Percentiles rank a stretch among this genome's conserved stretches.
Conservation (phyloP, 164 flowering plant genomes). For the Liriodendron chinense region DNA sequence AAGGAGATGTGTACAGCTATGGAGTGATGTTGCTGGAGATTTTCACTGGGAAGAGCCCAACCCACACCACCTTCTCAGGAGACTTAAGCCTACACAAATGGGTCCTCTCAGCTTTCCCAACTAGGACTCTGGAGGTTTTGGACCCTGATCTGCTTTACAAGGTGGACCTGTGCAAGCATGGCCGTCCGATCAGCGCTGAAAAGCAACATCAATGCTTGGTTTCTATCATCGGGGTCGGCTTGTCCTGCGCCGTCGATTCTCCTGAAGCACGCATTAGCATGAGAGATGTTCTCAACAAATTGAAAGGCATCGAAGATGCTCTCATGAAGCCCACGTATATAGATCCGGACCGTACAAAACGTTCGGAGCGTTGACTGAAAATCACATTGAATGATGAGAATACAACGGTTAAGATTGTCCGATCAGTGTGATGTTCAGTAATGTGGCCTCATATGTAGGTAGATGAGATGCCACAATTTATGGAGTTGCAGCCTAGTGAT, state of each 20-base stretch:
- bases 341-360: no score
- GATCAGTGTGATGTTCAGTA: no score
- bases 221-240: neutral
- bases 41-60: slow-evolving; percentile 8
- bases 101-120: slow-evolving; percentile 20
- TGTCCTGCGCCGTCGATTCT: slow-evolving; percentile 5
- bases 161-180: neutral
- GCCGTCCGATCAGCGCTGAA: neutral
- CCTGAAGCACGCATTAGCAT: slow-evolving; percentile 1
- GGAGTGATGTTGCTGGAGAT: slow-evolving; percentile 5
- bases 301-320: neutral
- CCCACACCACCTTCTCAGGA: slow-evolving; percentile 20
- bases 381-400: neutral
- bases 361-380: no score
- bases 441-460: no score
- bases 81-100: slow-evolving; percentile 21
- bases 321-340: neutral
- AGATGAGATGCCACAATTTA: no score
- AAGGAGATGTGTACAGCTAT: slow-evolving; percentile 8
- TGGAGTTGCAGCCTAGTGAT: no score
- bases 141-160: slow-evolving; percentile 20
- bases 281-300: neutral
- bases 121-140: slow-evolving; percentile 19
- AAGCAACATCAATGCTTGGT: neutral
- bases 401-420: no score